Base-by-base conservation (phyloP, 768 basidiomycete species). In the Pleurotus cornucopiae region DNA sequence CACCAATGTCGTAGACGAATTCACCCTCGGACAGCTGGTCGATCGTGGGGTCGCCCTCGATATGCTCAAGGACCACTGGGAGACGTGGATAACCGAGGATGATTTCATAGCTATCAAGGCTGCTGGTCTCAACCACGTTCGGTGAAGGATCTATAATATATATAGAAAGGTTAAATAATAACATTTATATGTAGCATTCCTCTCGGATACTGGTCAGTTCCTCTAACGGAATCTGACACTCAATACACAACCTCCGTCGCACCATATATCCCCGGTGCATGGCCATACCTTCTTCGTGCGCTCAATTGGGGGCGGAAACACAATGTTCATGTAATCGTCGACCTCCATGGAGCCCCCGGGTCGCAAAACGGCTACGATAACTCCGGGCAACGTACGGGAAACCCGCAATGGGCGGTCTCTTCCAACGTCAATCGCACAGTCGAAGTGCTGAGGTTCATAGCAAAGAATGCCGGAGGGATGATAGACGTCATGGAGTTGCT, bases 121-220 rank as follows among this genome's bases (percentile, higher is more conserved):
- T 6, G 87, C 87, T 25, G 86, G 87, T 0, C 72, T 90, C 46
- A 89, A 83, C 60, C 86, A 88, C 64, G 85, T 88, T 52, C 81
- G 87, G 84, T 87, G 60, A 21, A 72, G 21, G 12, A 40, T 48
- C 34, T 49, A 45, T 34, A 14, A 41, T 37, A 21, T 12, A 20
- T 6, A 26, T 9, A 21, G 16, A 5, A 43, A 43, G 7, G 25
- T 37, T 12, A 21, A 43, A 16, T 23, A 4, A 23, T 53, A 46
- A 56, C n/a, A 45, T 46, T 39, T 11, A 20, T 38, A 11, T 39
- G 34, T 57, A 88, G 87, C 26, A 85, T 90, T 63, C 87, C 87
- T 4, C 58, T 88, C 5, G 87, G 86, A 6, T 90, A 84, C 66
- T 90, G 88, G 88, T 85, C 86, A n/a, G 79, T 89, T n/a, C 87